Percentiles rank a stretch among this genome's conserved stretches.
These are phyloP conservation scores for Pinus albicaulis DNA, from an alignment of 75 land plant species.

Conservation along the genomic window DNA sequence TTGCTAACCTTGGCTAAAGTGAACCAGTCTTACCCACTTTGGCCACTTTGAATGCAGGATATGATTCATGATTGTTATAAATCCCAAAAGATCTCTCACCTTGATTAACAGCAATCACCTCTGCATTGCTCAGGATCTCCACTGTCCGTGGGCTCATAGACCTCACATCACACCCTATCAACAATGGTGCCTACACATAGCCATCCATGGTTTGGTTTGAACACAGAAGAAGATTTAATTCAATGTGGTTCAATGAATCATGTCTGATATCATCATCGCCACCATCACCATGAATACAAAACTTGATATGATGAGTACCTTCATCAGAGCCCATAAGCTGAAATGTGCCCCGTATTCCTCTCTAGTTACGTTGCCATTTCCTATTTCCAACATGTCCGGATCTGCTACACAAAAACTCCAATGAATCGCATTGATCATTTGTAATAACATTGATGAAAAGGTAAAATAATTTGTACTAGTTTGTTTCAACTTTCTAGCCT, in stretches of 20 bases:
- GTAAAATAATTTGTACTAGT: too few relatives aligned
- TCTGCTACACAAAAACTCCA: constrained; percentile 39
- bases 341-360: constrained; percentile 88
- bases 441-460: neutral
- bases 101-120: constrained; percentile 92
- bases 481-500: too few relatives aligned
- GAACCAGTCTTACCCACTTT: neutral
- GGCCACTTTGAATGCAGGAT: neutral
- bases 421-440: neutral
- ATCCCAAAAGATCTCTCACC: constrained; percentile 30
- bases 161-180: constrained; percentile 90
- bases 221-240: too few relatives aligned
- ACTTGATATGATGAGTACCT: constrained; percentile 34
- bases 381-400: constrained; percentile 97
- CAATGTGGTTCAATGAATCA: neutral
- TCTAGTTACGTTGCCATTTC: constrained; percentile 87
- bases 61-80: too few relatives aligned
- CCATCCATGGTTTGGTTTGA: too few relatives aligned
- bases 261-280: neutral
- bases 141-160: constrained; percentile 47
- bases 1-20: too few relatives aligned
- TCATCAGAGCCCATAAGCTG: constrained; percentile 89
- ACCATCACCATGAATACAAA: neutral
- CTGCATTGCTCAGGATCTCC: constrained; percentile 59
- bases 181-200: constrained; percentile 77